These are phyloP conservation scores for Cucurbita maxima DNA, from an alignment of 306 rosid genomes.

Conservation along the genomic window DNA sequence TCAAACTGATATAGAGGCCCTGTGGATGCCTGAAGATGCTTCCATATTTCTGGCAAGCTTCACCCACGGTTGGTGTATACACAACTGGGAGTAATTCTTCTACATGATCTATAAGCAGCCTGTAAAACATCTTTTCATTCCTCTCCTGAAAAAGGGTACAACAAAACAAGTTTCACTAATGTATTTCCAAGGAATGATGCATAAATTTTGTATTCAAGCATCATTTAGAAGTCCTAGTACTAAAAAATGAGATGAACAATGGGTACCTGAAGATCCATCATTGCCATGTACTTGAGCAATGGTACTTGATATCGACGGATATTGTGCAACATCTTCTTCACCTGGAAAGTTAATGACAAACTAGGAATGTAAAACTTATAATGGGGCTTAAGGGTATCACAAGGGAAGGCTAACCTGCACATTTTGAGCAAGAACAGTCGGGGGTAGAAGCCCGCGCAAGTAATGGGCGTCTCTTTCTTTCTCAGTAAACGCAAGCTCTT, in stretches of 20 bases:
- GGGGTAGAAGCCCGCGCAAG: constrained; percentile 93
- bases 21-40: constrained; percentile 70
- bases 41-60: constrained; percentile 98
- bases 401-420: constrained; percentile 49
- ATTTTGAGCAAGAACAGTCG: constrained; percentile 51
- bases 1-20: constrained; percentile 89
- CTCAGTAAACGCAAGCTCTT: constrained; percentile 87
- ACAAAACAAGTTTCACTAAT: not conserved
- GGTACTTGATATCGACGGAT: constrained; percentile 80
- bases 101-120: constrained; percentile 61
- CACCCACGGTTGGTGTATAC: constrained; percentile 95
- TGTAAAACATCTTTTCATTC: constrained; percentile 77
- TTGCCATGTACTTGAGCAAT: constrained; percentile 73
- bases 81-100: constrained; percentile 95
- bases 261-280: constrained; percentile 96
- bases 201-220: not conserved
- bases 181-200: not conserved
- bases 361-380: not conserved
- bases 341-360: constrained; percentile 26
- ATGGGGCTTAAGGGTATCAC: not conserved
- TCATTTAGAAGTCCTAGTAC: not conserved
- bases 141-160: constrained; percentile 42
- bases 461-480: constrained; percentile 88
- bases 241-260: not conserved
- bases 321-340: constrained; percentile 59